Evolutionary conservation across 345 rosid genomes (phyloP).

Genomic region (Odontarrhena argentea): DNA sequence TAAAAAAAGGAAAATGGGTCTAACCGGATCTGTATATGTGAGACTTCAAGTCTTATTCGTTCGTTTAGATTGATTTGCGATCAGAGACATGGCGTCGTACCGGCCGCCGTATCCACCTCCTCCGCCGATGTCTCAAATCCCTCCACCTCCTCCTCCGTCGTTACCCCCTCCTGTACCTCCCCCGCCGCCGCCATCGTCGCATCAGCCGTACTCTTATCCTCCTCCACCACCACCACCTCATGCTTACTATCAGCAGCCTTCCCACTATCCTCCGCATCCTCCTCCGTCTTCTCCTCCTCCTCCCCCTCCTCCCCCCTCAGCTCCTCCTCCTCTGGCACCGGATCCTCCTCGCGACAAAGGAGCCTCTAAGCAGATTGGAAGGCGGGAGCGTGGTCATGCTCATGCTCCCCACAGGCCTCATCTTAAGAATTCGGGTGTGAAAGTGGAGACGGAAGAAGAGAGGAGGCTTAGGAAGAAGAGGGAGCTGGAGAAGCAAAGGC

Average conservation of each 20-base stretch:
- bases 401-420: slow-evolving; percentile 54
- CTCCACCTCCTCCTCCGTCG: slow-evolving; percentile 47
- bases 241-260: slow-evolving; percentile 58
- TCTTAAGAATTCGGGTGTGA: slow-evolving; percentile 58
- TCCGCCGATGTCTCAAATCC: slow-evolving; percentile 50
- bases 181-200: slow-evolving; percentile 64
- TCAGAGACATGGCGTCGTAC: slow-evolving; percentile 40
- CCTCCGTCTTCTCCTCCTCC: slow-evolving; percentile 65
- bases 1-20: neutral
- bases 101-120: slow-evolving; percentile 40
- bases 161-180: slow-evolving; percentile 50
- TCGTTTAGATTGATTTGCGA: neutral
- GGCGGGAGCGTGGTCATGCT: slow-evolving; percentile 55
- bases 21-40: slow-evolving; percentile 1
- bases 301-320: slow-evolving; percentile 84
- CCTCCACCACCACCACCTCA: slow-evolving; percentile 63
- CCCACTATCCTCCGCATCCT: slow-evolving; percentile 67
- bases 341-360: slow-evolving; percentile 48
- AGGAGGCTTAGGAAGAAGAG: slow-evolving; percentile 88
- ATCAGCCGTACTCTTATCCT: slow-evolving; percentile 68
- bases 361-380: slow-evolving; percentile 40
- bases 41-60: neutral
- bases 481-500: slow-evolving; percentile 82
- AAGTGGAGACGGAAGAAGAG: slow-evolving; percentile 90
- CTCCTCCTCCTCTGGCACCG: slow-evolving; percentile 76